Evolutionary conservation across 495 filamentous ascomycete species (phyloP), one percentile per base, ranked within the genome.

Genomic region (Evernia prunastri): DNA sequence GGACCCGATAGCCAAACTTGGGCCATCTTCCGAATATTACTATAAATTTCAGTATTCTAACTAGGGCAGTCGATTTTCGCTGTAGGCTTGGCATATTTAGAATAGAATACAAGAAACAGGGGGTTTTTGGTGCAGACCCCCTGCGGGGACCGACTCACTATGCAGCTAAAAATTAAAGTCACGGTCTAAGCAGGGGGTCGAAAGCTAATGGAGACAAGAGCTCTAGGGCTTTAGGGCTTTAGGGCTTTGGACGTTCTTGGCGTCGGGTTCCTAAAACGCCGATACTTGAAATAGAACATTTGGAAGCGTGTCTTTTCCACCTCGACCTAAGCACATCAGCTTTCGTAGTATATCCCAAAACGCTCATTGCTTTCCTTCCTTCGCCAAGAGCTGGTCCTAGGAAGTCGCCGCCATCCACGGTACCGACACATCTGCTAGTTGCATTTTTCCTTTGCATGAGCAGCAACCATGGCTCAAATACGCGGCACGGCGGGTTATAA

Each of bases 401-500:
- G 13, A 39, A 27, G 39, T 33, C 5, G 10, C 11, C 6, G 49
- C 6, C 20, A 6, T 54, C 45, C 1, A 20, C 36, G 4, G n/a
- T 23, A 35, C 35, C 7, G n/a, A 11, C 2, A 29, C 20, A 4
- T 33, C 36, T 4, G 31, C 23, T n/a, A 62, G 15, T 35, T 23
- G 59, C 45, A 56, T 31, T 18, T n/a, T 35, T 17, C n/a, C 43
- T n/a, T 59, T 67, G 62, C 67, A 71, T 69, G 69, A 67, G 58
- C 54, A 56, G 27, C 33, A 51, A 76, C 69, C 70, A 97, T 96
- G 93, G 88, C 93, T 76, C 93, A 96, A 78, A 94, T 97, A 77
- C 85, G 93, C 82, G 94, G 93, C 75, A 96, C 91, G 67, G 92
- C 93, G 69, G 89, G 89, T 76, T 98, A 97, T 78, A 93, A 96